Conservation (phyloP, 1,139 yeast genomes). For the Sugiyamaella sp. region DNA sequence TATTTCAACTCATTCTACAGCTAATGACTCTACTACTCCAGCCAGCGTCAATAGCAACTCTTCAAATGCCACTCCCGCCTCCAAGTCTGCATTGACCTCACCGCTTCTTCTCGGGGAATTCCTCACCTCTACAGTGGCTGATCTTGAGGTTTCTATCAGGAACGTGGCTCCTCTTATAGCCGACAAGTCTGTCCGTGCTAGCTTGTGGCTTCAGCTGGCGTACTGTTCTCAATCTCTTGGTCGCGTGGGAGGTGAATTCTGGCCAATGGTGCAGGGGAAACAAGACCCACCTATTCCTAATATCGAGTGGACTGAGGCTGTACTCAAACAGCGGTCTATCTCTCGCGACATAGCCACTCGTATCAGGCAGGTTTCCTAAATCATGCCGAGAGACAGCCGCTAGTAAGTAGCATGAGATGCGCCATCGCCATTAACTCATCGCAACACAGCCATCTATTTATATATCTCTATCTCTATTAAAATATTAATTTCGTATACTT, state of each 20-base stretch:
- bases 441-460: conserved; percentile 1
- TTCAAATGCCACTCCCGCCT: not conserved
- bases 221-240: conserved; percentile 78
- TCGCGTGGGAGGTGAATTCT: conserved; percentile 69
- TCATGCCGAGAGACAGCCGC: not conserved
- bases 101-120: conserved; percentile 47
- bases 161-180: conserved; percentile 46
- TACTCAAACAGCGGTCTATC: conserved; percentile 46
- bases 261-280: conserved; percentile 42
- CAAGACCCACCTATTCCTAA: conserved; percentile 35
- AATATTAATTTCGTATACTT: too few relatives aligned
- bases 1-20: conserved; percentile 20
- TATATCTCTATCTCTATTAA: conserved; percentile 5
- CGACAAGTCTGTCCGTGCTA: conserved; percentile 55
- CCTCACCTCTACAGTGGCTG: conserved; percentile 44
- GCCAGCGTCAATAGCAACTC: too few relatives aligned
- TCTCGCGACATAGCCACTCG: conserved; percentile 30
- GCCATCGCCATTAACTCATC: not conserved
- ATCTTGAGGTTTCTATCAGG: conserved; percentile 43
- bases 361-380: conserved; percentile 9
- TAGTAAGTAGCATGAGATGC: not conserved
- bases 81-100: not conserved
- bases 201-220: conserved; percentile 69
- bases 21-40: not conserved
- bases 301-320: conserved; percentile 45